Base-by-base conservation (phyloP, 202 grass and related monocot species). In the Schoenoplectus tabernaemontani region DNA sequence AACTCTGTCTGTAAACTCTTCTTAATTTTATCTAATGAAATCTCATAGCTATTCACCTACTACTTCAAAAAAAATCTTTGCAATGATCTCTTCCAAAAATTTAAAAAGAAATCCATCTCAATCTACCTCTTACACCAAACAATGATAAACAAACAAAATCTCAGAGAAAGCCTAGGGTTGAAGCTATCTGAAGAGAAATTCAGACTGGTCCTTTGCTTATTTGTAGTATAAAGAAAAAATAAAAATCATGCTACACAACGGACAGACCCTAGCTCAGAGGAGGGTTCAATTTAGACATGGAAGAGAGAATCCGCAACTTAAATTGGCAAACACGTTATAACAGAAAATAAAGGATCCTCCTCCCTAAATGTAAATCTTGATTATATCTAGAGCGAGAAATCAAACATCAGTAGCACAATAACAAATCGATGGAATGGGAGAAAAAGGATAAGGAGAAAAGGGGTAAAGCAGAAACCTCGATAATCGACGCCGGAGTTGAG, bases 401-500 rank as follows among this genome's bases (percentile, higher is more conserved):
- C 57, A 59, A 59, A 22, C 5, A 22, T 17, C 28, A 78, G 33
- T 22, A 78, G 19, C 51, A 78, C 2, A 36, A 39, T 77, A 38
- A 13, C 16, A 24, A 23, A 78, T 19, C 34, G 26, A 78, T 78
- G 41, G 50, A 61, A 39, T n/a, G n/a, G n/a, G n/a, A n/a, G n/a
- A n/a, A n/a, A n/a, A n/a, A n/a, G n/a, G n/a, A 19, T 46, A 3
- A 56, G 4, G 36, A 41, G 16, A 22, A 41, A 22, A 26, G 10
- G 17, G 9, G 5, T 30, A 34, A 15, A 13, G 7, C 44, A 44
- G 16, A 66, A 73, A 97, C 93, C 93, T 93, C 91, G 76, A 83
- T 97, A 97, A 51, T 97, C 93, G 63, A 97, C 91, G 43, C 91
- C 91, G 7, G 89, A 97, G 65, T 97, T 97, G 70, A 97, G 91